A percentile compares a stretch with the other conserved stretches of the same genome.
phyloP scores from a whole-genome alignment of 768 basidiomycete genomes.

The Mycena pura region DNA sequence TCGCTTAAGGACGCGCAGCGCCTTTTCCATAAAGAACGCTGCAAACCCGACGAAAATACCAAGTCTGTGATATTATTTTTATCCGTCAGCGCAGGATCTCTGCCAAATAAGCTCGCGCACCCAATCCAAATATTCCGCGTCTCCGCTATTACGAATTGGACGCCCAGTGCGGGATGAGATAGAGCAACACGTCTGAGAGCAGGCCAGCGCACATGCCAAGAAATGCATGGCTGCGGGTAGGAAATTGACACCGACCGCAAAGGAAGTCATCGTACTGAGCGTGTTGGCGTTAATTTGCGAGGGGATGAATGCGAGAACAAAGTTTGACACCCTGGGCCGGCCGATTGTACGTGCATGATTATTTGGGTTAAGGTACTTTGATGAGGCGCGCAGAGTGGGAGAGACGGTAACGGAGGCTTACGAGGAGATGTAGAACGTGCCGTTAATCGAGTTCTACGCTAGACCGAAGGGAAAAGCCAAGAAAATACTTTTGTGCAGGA shows the following conservation, averaged over 20 bases:
- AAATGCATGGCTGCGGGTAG: slow-evolving; percentile 19
- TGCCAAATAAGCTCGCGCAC: slow-evolving; percentile 47
- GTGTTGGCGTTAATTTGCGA: slow-evolving; percentile 85
- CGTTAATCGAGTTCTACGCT: slow-evolving; percentile 87
- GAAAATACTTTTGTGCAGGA: slow-evolving; percentile 83
- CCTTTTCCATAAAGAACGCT: slow-evolving; percentile 93
- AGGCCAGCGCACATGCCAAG: slow-evolving; percentile 55
- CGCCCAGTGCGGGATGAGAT: slow-evolving; percentile 86
- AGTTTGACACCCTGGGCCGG: slow-evolving; percentile 92
- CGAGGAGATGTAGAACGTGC: slow-evolving; percentile 97
- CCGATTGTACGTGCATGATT: slow-evolving; percentile 19
- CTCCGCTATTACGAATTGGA: slow-evolving; percentile 84
- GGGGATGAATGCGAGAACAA: slow-evolving; percentile 93
- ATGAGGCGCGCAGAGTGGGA: slow-evolving; percentile 6
- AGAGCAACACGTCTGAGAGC: slow-evolving; percentile 91
- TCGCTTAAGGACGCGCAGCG: slow-evolving; percentile 78
- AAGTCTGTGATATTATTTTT: slow-evolving; percentile 48
- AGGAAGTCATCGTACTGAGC: slow-evolving; percentile 93
- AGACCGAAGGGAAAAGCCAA: slow-evolving; percentile 91
- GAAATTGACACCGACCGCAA: slow-evolving; percentile 74
- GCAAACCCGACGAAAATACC: slow-evolving; percentile 89
- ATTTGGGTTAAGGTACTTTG: slow-evolving; percentile 11
- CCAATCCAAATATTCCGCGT: slow-evolving; percentile 91
- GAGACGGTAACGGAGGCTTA: slow-evolving; percentile 48
- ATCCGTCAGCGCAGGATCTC: not conserved